A percentile compares a stretch with the other conserved stretches of the same genome.
phyloP scores from a whole-genome alignment of 2,329 filamentous ascomycete genomes.

The Lithohypha guttulata region DNA sequence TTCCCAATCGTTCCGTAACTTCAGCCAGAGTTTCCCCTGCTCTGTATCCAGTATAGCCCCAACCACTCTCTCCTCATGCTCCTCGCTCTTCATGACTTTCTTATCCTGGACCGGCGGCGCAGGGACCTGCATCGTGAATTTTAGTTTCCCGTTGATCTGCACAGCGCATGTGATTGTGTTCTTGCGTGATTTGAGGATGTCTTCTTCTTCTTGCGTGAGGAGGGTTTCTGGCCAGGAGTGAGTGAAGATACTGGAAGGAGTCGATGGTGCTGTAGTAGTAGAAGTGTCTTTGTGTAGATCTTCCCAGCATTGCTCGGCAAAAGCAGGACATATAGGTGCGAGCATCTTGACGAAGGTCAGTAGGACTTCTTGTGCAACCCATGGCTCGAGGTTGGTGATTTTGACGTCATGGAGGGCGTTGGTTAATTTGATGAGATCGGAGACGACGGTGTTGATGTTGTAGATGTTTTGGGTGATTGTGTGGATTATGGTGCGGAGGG shows the following conservation, averaged over 20 bases:
- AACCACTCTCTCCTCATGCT: constrained; percentile 47
- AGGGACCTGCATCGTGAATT: constrained; percentile 56
- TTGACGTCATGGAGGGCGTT: constrained; percentile 44
- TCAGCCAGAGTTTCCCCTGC: constrained; percentile 49
- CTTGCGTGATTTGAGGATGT: constrained; percentile 39
- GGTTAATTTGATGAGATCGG: constrained; percentile 70
- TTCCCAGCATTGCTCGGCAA: constrained; percentile 73
- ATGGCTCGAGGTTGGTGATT: constrained; percentile 33
- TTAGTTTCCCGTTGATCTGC: constrained; percentile 70
- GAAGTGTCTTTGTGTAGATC: neutral
- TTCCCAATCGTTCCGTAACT: constrained; percentile 38
- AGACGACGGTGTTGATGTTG: constrained; percentile 71
- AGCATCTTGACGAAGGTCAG: constrained; percentile 57
- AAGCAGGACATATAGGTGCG: constrained; percentile 68
- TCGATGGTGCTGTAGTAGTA: neutral
- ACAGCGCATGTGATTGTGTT: constrained; percentile 51
- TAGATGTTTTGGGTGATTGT: constrained; percentile 62
- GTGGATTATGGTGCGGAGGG: constrained; percentile 55
- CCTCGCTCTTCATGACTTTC: constrained; percentile 1
- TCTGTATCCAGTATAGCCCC: constrained; percentile 50
- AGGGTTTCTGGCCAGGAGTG: constrained; percentile 47
- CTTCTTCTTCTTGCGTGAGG: constrained; percentile 30
- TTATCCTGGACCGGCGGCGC: constrained; percentile 31
- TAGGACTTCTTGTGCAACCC: constrained; percentile 31
- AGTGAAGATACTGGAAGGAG: constrained; percentile 31